Evolutionary conservation across 306 rosid species (phyloP).

Genomic region (Cucurbita moschata): DNA sequence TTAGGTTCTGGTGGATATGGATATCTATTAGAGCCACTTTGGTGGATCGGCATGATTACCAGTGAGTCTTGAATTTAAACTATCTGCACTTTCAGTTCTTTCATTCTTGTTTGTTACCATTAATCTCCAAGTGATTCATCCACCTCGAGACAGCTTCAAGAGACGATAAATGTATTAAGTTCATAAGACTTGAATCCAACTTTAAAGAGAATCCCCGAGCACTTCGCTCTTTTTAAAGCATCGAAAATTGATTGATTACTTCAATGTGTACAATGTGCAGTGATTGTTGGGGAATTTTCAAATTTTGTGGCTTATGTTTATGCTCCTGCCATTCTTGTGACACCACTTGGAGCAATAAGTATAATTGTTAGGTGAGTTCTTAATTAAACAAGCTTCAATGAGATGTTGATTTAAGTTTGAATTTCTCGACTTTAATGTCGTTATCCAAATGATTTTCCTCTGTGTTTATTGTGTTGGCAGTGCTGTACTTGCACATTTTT

Average conservation of each 20-base stretch:
- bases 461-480: slow-evolving; percentile 21
- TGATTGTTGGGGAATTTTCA: slow-evolving; percentile 82
- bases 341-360: slow-evolving; percentile 89
- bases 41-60: slow-evolving; percentile 92
- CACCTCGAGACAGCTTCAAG: background rate
- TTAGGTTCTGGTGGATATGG: slow-evolving; percentile 85
- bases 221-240: background rate
- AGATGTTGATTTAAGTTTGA: background rate
- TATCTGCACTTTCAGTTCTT: background rate
- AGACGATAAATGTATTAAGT: background rate
- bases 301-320: slow-evolving; percentile 72
- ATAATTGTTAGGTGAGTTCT: slow-evolving; percentile 62
- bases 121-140: background rate
- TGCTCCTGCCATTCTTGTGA: slow-evolving; percentile 81
- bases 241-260: slow-evolving; percentile 6
- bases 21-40: slow-evolving; percentile 61
- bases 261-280: slow-evolving; percentile 15
- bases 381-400: background rate
- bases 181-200: background rate
- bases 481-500: slow-evolving; percentile 75
- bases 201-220: background rate
- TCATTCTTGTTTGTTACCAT: background rate
- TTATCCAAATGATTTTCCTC: background rate
- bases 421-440: background rate
- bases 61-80: slow-evolving; percentile 29